Conservation (phyloP, 225 moss, liverwort and hornwort genomes). For the Sphagnum contortum region DNA sequence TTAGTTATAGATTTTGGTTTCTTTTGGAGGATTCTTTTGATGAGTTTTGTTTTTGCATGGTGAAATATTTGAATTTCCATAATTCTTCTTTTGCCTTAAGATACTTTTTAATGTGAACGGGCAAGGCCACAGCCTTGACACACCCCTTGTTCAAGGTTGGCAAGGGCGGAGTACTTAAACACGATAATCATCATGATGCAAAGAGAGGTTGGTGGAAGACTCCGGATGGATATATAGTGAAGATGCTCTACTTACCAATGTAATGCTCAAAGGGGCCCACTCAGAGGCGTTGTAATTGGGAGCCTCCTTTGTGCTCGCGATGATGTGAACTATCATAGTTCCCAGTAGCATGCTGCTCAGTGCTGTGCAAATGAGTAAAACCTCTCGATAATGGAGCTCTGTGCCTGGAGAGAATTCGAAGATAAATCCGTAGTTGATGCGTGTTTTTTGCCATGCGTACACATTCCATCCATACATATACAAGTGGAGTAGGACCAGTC, state of each 20-base stretch:
- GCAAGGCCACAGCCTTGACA: too few species aligned
- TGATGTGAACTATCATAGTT: conserved; percentile 64
- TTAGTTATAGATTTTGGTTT: too few species aligned
- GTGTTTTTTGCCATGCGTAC: conserved; percentile 71
- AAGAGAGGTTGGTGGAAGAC: too few species aligned
- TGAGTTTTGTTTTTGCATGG: too few species aligned
- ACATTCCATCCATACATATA: conserved; percentile 80
- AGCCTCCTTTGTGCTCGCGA: conserved; percentile 34
- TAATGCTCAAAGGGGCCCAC: conserved; percentile 44
- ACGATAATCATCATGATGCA: too few species aligned
- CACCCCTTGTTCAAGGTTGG: too few species aligned
- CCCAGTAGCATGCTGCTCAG: conserved; percentile 60
- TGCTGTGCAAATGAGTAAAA: conserved; percentile 64
- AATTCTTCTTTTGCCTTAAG: too few species aligned
- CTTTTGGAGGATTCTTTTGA: too few species aligned
- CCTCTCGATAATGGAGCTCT: conserved; percentile 78
- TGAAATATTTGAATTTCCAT: too few species aligned
- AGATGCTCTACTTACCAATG: conserved; percentile 20
- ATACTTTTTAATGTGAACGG: too few species aligned
- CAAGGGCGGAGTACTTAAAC: too few species aligned
- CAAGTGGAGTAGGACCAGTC: conserved; percentile 73
- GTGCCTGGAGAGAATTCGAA: conserved; percentile 81
- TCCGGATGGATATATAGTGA: too few species aligned
- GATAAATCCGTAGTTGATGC: conserved; percentile 82
- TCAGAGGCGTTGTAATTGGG: conserved; percentile 38